Percentiles rank a stretch among this genome's conserved stretches.
Conservation (phyloP, 1,139 yeast genomes). For the Lodderomyces metapsilosis region DNA sequence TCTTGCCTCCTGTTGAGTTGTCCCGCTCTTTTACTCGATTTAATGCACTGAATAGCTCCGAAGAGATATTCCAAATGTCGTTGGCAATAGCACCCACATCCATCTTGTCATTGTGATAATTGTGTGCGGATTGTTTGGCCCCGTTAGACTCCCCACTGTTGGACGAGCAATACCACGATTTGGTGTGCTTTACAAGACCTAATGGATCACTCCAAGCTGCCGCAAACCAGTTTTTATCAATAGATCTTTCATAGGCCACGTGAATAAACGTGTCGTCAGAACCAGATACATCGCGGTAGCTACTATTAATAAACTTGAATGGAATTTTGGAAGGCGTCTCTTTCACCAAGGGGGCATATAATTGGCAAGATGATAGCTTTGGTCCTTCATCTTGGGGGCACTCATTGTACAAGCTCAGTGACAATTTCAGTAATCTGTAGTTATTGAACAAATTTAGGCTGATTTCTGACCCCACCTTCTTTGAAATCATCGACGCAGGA, state of each 20-base stretch:
- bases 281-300: slow-evolving; percentile 24
- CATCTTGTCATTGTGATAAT: slow-evolving; percentile 8
- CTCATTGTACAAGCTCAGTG: slow-evolving; percentile 64
- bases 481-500: slow-evolving; percentile 51
- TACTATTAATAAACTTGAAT: slow-evolving; percentile 46
- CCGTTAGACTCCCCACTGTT: slow-evolving; percentile 11
- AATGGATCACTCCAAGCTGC: slow-evolving; percentile 90
- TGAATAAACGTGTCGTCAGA: slow-evolving; percentile 77
- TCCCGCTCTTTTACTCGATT: slow-evolving; percentile 15
- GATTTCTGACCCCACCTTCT: slow-evolving; percentile 32
- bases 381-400: slow-evolving; percentile 32
- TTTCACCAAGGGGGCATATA: slow-evolving; percentile 44
- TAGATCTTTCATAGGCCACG: slow-evolving; percentile 79
- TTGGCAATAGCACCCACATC: slow-evolving; percentile 37
- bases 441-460: slow-evolving; percentile 51
- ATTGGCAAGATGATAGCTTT: slow-evolving; percentile 17
- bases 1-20: slow-evolving; percentile 44
- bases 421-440: slow-evolving; percentile 45
- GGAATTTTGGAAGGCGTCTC: slow-evolving; percentile 48
- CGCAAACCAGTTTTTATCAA: slow-evolving; percentile 79
- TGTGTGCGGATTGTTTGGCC: slow-evolving; percentile 12
- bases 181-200: slow-evolving; percentile 62
- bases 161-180: slow-evolving; percentile 60
- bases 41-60: slow-evolving; percentile 35
- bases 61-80: slow-evolving; percentile 41